Conservation (phyloP, 2,329 filamentous ascomycete genomes). For the Botryotinia convoluta region DNA sequence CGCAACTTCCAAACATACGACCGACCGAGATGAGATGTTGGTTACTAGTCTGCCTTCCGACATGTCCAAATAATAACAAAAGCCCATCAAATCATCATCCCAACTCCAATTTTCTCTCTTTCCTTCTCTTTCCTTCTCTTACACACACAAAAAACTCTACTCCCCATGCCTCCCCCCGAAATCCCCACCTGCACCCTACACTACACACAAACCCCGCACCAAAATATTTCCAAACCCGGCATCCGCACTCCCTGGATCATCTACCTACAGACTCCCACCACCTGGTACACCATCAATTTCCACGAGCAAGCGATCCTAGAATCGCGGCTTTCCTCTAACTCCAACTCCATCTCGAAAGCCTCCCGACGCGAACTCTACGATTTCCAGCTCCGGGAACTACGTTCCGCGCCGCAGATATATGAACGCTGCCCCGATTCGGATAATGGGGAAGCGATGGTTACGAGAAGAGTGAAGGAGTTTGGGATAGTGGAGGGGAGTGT, state of each 20-base stretch:
- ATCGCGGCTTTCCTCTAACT: too few relatives aligned
- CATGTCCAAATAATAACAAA: neutral
- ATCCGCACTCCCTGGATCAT: neutral
- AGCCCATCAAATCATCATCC: neutral
- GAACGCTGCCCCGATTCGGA: neutral
- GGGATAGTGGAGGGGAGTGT: neutral
- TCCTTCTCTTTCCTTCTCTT: too few relatives aligned
- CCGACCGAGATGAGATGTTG: neutral
- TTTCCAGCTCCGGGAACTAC: too few relatives aligned
- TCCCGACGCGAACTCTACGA: neutral
- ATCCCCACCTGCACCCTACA: neutral
- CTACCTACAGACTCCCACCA: neutral
- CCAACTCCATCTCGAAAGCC: too few relatives aligned
- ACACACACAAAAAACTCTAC: too few relatives aligned
- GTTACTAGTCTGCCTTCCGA: accelerated
- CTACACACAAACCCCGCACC: neutral
- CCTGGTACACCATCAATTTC: too few relatives aligned
- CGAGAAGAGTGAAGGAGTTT: neutral
- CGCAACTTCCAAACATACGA: neutral
- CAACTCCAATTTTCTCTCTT: too few relatives aligned
- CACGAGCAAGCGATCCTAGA: neutral
- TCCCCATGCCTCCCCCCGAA: neutral
- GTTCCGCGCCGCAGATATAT: neutral
- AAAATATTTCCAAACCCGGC: neutral
- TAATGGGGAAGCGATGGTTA: too few relatives aligned